Evolutionary conservation across 306 rosid genomes (phyloP), one percentile per base, ranked within the genome.

Genomic region (Ceratonia siliqua): DNA sequence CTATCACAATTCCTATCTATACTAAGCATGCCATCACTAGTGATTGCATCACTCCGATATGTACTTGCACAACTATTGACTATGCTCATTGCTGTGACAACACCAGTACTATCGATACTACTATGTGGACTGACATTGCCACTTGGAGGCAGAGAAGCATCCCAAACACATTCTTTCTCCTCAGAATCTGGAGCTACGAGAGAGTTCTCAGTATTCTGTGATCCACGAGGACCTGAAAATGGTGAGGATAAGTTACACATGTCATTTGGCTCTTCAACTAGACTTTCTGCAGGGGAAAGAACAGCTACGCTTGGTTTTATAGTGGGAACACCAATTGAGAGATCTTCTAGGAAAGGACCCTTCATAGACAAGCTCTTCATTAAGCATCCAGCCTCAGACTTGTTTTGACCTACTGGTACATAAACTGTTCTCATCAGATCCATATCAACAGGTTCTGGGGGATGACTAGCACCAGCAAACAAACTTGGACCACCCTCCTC

Each of bases 121-220:
- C 96, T 93, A 48, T 78, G 89, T 12, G 98, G 98, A 78, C 98
- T 93, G 25, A 85, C 97, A 86, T 90, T 93, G 59, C 95, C 98
- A 78, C 98, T 93, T 32, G 98, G 96, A 63, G 97, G 97, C 85
- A 93, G 77, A 72, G 98, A 93, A 78, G 98, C 89, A 86, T 93
- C 98, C 98, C 98, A 93, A 57, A 93, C 96, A 68, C 87, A 84
- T 67, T 91, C 97, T 75, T 82, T 93, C 83, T 90, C 97, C 64
- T 93, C 97, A 5, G 97, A 84, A 75, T 89, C 92, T 0, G 81
- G 85, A 18, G 78, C 86, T 49, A 74, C 78, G 50, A 85, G 80
- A 68, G 89, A 84, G 59, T 45, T 84, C 28, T 81, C 88, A 4
- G 87, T 81, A 79, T 84, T 89, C 50, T 83, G 93, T 4, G 88